Conservation (phyloP, 345 rosid species). For the Eucalyptus rudis region DNA sequence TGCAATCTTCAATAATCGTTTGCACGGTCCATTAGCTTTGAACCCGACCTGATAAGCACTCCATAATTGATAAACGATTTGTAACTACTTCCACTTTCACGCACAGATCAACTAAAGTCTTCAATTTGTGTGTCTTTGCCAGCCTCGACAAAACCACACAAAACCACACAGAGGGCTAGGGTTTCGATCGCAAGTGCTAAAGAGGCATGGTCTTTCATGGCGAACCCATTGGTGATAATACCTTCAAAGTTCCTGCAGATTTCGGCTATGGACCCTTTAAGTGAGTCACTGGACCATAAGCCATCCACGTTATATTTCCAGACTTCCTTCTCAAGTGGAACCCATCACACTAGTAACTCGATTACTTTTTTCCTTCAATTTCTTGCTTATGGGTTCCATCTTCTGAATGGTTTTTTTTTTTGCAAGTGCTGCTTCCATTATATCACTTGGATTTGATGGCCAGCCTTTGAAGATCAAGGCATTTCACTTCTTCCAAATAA, state of each 20-base stretch:
- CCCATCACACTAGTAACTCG: background rate
- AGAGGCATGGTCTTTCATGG: background rate
- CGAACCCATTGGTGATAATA: background rate
- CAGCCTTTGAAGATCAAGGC: background rate
- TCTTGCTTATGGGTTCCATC: background rate
- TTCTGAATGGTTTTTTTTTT: background rate
- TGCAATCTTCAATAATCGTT: too few relatives aligned
- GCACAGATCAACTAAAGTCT: background rate
- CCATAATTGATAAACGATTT: background rate
- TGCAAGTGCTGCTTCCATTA: background rate
- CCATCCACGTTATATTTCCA: background rate
- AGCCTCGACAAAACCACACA: background rate
- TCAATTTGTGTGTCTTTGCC: background rate
- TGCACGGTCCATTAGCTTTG: too few relatives aligned
- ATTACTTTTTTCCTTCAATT: too few relatives aligned
- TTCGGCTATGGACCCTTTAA: background rate
- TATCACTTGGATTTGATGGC: background rate
- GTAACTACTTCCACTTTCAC: background rate
- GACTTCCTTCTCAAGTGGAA: background rate
- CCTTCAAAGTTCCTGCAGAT: too few relatives aligned
- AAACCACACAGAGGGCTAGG: background rate
- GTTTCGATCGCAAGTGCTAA: background rate
- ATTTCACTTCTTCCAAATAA: background rate
- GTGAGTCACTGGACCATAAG: background rate
- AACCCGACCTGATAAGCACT: too few relatives aligned